phyloP scores from a whole-genome alignment of 1,139 yeast species.

The Meyerozyma elateridarum region DNA sequence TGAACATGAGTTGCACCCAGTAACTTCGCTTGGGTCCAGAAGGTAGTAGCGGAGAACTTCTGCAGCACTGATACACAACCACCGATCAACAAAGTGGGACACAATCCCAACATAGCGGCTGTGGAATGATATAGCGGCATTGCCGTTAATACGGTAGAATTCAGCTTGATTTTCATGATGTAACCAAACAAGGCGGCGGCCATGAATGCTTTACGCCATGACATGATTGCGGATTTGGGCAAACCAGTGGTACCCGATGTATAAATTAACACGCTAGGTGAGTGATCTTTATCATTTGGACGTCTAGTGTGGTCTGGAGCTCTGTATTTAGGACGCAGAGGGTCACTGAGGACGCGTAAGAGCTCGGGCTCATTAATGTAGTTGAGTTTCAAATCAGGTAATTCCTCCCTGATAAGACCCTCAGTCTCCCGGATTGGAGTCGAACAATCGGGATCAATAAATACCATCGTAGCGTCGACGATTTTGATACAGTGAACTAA shows the following conservation, averaged over 20 bases:
- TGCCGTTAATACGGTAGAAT: constrained; percentile 72
- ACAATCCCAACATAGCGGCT: constrained; percentile 80
- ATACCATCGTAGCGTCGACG: constrained; percentile 58
- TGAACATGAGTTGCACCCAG: constrained; percentile 76
- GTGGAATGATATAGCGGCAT: constrained; percentile 97
- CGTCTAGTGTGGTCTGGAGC: constrained; percentile 55
- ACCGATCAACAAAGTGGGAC: constrained; percentile 60
- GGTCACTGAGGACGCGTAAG: constrained; percentile 38
- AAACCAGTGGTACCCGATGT: constrained; percentile 96
- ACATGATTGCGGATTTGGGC: constrained; percentile 92
- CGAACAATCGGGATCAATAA: constrained; percentile 71
- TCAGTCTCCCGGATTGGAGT: constrained; percentile 53
- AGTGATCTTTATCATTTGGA: constrained; percentile 50
- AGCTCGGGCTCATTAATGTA: constrained; percentile 54
- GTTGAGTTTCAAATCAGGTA: constrained; percentile 41
- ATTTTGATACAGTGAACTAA: constrained; percentile 76
- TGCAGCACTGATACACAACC: constrained; percentile 78
- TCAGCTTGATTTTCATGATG: constrained; percentile 54
- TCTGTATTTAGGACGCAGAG: constrained; percentile 47
- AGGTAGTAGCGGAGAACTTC: constrained; percentile 78
- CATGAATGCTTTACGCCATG: constrained; percentile 78
- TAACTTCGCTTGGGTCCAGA: constrained; percentile 86
- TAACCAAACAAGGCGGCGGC: constrained; percentile 70
- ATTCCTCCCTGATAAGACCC: constrained; percentile 37
- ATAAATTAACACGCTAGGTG: constrained; percentile 70